Percentiles rank a stretch among this genome's conserved stretches.
phyloP scores from a whole-genome alignment of 23 red algal species.

The Chondrus crispus region DNA sequence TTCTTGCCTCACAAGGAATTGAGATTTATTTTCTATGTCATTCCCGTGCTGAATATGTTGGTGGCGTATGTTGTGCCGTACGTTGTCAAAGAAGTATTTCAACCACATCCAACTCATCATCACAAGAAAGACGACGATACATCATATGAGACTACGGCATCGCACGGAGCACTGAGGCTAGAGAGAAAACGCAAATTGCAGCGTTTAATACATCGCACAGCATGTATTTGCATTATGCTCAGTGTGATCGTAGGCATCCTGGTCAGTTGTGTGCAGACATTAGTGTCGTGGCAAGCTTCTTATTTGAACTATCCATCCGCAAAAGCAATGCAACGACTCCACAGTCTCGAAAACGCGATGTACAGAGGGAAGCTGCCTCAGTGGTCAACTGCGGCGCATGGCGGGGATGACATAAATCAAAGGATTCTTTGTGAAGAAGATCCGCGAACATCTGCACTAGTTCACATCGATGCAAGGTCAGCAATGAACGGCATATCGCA shows the following conservation, averaged over 20 bases:
- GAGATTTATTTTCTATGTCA: constrained; percentile 78
- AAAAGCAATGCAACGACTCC: background rate
- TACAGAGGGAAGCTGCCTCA: background rate
- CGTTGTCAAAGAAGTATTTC: background rate
- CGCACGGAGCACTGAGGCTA: background rate
- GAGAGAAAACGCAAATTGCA: background rate
- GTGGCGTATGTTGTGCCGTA: constrained; percentile 54
- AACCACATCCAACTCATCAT: too few relatives aligned
- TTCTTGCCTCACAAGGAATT: constrained; percentile 90
- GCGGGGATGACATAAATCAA: background rate
- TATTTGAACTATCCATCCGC: constrained; percentile 26
- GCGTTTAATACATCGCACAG: background rate
- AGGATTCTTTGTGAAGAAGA: background rate
- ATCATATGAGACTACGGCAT: background rate
- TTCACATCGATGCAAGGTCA: constrained; percentile 60
- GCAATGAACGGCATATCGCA: constrained; percentile 74
- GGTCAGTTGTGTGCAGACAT: background rate
- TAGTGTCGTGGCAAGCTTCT: background rate
- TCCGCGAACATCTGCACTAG: background rate
- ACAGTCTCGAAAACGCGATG: background rate
- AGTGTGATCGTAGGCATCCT: background rate
- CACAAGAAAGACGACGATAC: background rate
- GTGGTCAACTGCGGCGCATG: background rate
- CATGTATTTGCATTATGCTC: background rate
- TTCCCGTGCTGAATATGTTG: constrained; percentile 63